Evolutionary conservation across 768 basidiomycete species (phyloP).

Genomic region (Lactarius indigo): DNA sequence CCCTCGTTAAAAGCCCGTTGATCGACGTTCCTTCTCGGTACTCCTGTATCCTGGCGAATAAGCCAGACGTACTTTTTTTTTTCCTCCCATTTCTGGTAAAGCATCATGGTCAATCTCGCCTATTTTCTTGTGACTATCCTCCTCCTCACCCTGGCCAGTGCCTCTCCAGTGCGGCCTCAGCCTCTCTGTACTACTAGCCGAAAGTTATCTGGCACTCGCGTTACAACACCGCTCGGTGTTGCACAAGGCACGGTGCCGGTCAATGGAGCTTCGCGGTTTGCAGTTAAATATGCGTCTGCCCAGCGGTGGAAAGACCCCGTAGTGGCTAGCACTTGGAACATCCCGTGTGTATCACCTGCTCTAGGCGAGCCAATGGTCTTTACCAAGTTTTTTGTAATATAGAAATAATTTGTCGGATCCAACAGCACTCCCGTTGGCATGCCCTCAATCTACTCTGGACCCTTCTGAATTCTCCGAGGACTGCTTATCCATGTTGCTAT

Average conservation of each 20-base stretch:
- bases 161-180: slow-evolving; percentile 34
- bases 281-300: slow-evolving; percentile 65
- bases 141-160: slow-evolving; percentile 32
- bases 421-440: slow-evolving; percentile 60
- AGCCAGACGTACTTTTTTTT: slow-evolving; percentile 1
- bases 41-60: background rate
- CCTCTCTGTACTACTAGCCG: slow-evolving; percentile 43
- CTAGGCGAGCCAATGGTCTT: background rate
- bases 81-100: slow-evolving; percentile 13
- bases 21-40: background rate
- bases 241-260: slow-evolving; percentile 51
- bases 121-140: slow-evolving; percentile 35
- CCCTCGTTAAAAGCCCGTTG: slow-evolving; percentile 9
- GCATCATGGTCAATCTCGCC: slow-evolving; percentile 37
- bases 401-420: slow-evolving; percentile 52
- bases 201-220: slow-evolving; percentile 29
- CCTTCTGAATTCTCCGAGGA: slow-evolving; percentile 61
- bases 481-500: slow-evolving; percentile 77
- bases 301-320: slow-evolving; percentile 57
- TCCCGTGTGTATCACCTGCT: slow-evolving; percentile 50
- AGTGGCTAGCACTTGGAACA: slow-evolving; percentile 51
- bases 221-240: slow-evolving; percentile 51
- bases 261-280: slow-evolving; percentile 51
- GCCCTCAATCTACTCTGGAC: slow-evolving; percentile 59
- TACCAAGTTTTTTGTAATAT: background rate